Base-by-base conservation (phyloP, 2,329 filamentous ascomycete species). In the Aspergillus transmontanensis region DNA sequence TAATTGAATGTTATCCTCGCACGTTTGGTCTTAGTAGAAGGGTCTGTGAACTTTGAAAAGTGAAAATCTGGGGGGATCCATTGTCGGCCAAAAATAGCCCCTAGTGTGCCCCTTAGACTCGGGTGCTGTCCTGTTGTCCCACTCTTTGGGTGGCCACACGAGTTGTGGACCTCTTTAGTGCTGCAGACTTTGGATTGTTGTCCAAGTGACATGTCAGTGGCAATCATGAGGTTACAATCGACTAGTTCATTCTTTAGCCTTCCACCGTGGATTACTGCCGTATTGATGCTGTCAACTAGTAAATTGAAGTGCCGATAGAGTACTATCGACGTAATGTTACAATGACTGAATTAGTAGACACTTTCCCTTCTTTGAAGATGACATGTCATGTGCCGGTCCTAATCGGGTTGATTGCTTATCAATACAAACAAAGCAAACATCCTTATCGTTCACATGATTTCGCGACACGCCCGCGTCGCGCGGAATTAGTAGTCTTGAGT, bases 391-490 rank as follows among this genome's bases (percentile, higher is more conserved):
- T 55, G 51, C 21, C 9, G 5, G 11, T 39, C 12, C 21, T n/a
- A 3, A 41, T 39, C 6, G 51, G 32, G 32, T 19, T 7, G 14
- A 23, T 19, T 54, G 51, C 51, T 54, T 54, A 54, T 36, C 51
- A 23, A 3, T n/a, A 32, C 51, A 55, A 55, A 55, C 51, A 4
- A 6, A 39, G 16, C 51, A 55, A 55, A 55, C 51, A 55, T 28
- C 30, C 16, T 7, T 39, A 46, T 19, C 48, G 4, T 10, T 61
- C 68, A 69, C 66, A 55, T 69, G 68, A 64, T 57, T 48, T 60
- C 64, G 67, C 50, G 67, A 63, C 45, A 57, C 30, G 6, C 57
- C 57, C 61, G 60, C 65, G 63, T 63, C 65, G 66, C 67, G 69
- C 50, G n/a, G n/a, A 30, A 36, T 21, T 7, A 36, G 28, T 54